phyloP scores from a whole-genome alignment of 805 yeast genomes.

The Saturnispora besseyi region DNA sequence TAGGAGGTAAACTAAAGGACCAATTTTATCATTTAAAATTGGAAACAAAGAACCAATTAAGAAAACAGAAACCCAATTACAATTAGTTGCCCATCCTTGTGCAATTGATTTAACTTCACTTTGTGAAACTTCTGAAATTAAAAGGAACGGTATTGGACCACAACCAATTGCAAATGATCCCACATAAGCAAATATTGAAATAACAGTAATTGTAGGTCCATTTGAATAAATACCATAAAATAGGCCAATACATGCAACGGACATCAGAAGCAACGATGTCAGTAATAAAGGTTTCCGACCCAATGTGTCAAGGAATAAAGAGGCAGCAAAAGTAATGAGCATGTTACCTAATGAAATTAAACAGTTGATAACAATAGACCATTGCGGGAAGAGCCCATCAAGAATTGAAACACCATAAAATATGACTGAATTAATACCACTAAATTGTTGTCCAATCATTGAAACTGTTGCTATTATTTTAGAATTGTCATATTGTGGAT shows the following conservation, averaged over 20 bases:
- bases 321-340: constrained; percentile 62
- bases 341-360: constrained; percentile 68
- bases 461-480: constrained; percentile 60
- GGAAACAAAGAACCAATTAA: constrained; percentile 78
- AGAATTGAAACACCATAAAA: constrained; percentile 88
- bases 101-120: constrained; percentile 72
- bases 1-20: constrained; percentile 69
- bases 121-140: constrained; percentile 85
- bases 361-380: constrained; percentile 66
- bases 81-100: constrained; percentile 84
- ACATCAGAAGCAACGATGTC: constrained; percentile 62
- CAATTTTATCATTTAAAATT: constrained; percentile 49
- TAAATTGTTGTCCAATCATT: constrained; percentile 79
- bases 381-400: constrained; percentile 58
- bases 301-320: constrained; percentile 60
- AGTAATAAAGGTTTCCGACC: constrained; percentile 71
- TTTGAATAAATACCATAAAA: constrained; percentile 52
- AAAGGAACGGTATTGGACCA: constrained; percentile 91
- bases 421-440: constrained; percentile 87
- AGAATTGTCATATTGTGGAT: constrained; percentile 46
- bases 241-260: constrained; percentile 50
- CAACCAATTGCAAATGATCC: constrained; percentile 83
- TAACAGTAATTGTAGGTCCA: constrained; percentile 42
- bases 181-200: constrained; percentile 65
- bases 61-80: constrained; percentile 90